Base-by-base conservation (phyloP, 169 alveolate genomes). In the Cryptosporidium bovis region DNA sequence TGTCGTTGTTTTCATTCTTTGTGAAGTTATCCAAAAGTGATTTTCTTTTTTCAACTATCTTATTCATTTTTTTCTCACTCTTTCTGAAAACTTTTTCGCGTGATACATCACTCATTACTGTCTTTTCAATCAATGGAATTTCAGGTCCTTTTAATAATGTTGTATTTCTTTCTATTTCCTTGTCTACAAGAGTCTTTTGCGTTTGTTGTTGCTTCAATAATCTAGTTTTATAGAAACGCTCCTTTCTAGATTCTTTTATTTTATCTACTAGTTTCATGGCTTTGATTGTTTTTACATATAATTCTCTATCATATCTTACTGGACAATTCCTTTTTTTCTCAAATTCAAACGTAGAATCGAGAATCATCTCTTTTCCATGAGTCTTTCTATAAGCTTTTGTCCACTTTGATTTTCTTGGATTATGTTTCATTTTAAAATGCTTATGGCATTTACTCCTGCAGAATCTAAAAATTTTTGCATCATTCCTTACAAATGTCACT, bases 331-430 rank as follows among this genome's bases (percentile, higher is more conserved):
- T 92, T 82, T 96, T 95, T 95, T 96, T 94, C 94, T 98, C 99
- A 90, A 97, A 97, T 53, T 97, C 99, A 71, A 98, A 96, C 24
- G 97, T 95, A 33, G 96, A 91, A 90, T 98, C 99, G 8, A 93
- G 93, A 48, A 93, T 93, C 97, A 98, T 93, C 94, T 98, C 99
- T 92, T 98, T 97, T 34, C 98, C 98, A 60, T 82, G 94, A 51
- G 98, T 94, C 69, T 97, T 94, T 83, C 99, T 91, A 84, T 96
- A 96, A 13, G 99, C 99, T 94, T 98, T 98, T 33, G 99, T 98
- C 99, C 99, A 98, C 82, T 95, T 96, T 69, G 97, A 93, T 92
- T 98, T 98, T 64, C 99, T 93, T 7, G 99, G 99, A 84, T 98
- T 98, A 90, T 97, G 99, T 93, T 97, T 96, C 82, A 98, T 98